Base-by-base conservation (phyloP, 164 flowering plant species). In the Umbilicus rupestris region DNA sequence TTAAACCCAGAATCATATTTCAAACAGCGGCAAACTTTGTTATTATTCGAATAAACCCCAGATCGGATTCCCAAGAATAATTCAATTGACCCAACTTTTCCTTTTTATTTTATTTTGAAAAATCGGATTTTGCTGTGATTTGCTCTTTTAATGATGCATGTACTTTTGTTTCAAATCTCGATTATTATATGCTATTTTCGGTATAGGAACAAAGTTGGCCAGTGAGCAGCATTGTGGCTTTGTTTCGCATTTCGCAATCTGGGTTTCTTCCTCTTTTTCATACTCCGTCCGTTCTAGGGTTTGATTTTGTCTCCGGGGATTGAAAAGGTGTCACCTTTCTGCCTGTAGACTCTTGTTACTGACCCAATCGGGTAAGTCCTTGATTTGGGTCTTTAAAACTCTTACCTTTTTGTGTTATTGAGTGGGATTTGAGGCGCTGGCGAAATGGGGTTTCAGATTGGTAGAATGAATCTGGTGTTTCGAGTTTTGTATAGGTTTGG, bases 331-430 rank as follows among this genome's bases (percentile, higher is more conserved):
- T 52, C 28, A 52, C 30, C 15, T 52, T 52, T 52, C 58, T 7
- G 12, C 11, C 28, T 24, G 58, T 8, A 9, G 11, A 26, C 58
- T 52, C 29, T 9, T 52, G 58, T 26, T 26, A 1, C 58, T 52
- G 58, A 52, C 24, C 58, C 58, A 52, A 11, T 24, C 24, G 58
- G 58, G 58, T 52, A 52, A 7, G 58, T 52, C 58, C 24, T 30
- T 52, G 29, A 52, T 24, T 52, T 22, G 58, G 58, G 58, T 24
- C 11, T 52, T 9, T 24, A 52, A 52, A 52, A 52, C 0, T 52
- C 29, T 11, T 30, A 52, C 30, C 58, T 52, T 52, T 52, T 22
- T 52, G 30, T 52, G 52, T 19, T 47, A 3, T 19, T 19, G 19
- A 19, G 19, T 5, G 52, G 6, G 20, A 44, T 41, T 41, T 9